Base-by-base conservation (phyloP, 306 rosid genomes). In the Fragaria nilgerrensis region DNA sequence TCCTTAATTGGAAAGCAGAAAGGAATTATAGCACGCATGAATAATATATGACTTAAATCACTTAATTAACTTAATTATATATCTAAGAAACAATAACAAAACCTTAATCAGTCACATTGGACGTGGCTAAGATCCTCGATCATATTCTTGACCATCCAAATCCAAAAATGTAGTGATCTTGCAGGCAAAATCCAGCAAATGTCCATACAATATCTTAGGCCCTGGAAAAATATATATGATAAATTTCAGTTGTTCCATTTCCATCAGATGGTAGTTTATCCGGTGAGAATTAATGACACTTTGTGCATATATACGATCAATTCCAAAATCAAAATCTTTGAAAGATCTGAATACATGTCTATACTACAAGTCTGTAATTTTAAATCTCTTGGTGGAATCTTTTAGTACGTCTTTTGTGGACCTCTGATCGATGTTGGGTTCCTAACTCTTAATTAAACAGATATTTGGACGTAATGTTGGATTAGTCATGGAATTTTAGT, bases 271-370 rank as follows among this genome's bases (percentile, higher is more conserved):
- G 5, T 62, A 14, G 67, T 62, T 62, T 62, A 27, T 62, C 67
- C 0, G 39, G 20, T 62, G 5, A 2, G 0, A 37, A 27, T 61
- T 25, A 61, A 13, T 13, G 13, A 23, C 17, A 27, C 39, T 12
- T 22, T 61, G 20, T 62, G 39, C 45, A 43, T 29, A 27, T 27
- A 27, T 41, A 3, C 27, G 34, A 56, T 11, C 17, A 62, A 13
- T 62, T 62, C 67, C 45, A 64, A 32, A 16, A 64, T 27, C 45
- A 32, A 64, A 64, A 64, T 64, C 69, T 64, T 64, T 64, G 23
- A 34, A 64, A 2, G 69, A 64, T 64, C 22, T 34, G 15, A 64
- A 16, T 34, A 64, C 9, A 34, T 16, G 10, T 25, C 5, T 62
- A 62, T 29, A 29, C 41, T 62, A 64, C 39, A 4, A 62, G 67